Conservation (phyloP, 768 basidiomycete species). For the Hydnum rufescens region DNA sequence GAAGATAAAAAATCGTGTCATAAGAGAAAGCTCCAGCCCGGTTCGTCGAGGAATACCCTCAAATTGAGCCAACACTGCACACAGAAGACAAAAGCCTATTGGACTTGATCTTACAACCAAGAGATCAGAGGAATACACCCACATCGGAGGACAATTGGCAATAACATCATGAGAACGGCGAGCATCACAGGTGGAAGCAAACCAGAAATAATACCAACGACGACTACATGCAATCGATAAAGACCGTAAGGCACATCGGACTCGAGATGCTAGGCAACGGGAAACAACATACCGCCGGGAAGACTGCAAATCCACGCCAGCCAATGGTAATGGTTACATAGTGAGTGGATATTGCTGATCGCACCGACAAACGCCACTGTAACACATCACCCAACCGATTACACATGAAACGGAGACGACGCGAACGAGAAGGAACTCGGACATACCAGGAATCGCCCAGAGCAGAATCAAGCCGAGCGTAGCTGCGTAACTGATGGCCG, state of each 20-base stretch:
- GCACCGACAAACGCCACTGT: conserved; percentile 73
- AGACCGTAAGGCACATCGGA: not conserved
- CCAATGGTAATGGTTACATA: conserved; percentile 48
- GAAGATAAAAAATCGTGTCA: conserved; percentile 85
- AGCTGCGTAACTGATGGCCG: conserved; percentile 44
- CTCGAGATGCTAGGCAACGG: not conserved
- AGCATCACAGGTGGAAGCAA: conserved; percentile 73
- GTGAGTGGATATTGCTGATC: conserved; percentile 29
- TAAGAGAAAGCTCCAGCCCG: conserved; percentile 71
- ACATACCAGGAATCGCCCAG: conserved; percentile 85
- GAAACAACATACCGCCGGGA: conserved; percentile 20
- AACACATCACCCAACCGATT: not conserved
- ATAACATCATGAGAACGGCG: conserved; percentile 77
- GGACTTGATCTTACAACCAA: not conserved
- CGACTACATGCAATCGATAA: conserved; percentile 10
- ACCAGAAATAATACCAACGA: conserved; percentile 76
- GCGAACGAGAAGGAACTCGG: conserved; percentile 24
- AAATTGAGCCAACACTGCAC: conserved; percentile 44
- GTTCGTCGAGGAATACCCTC: conserved; percentile 81
- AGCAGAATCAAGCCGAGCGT: conserved; percentile 68
- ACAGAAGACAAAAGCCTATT: not conserved
- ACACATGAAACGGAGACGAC: not conserved
- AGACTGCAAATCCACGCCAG: conserved; percentile 68
- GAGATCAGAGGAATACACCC: conserved; percentile 10
- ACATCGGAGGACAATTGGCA: conserved; percentile 59